Base-by-base conservation (phyloP, 192 early-diverging fungal species). In the Backusella liffmaniae region DNA sequence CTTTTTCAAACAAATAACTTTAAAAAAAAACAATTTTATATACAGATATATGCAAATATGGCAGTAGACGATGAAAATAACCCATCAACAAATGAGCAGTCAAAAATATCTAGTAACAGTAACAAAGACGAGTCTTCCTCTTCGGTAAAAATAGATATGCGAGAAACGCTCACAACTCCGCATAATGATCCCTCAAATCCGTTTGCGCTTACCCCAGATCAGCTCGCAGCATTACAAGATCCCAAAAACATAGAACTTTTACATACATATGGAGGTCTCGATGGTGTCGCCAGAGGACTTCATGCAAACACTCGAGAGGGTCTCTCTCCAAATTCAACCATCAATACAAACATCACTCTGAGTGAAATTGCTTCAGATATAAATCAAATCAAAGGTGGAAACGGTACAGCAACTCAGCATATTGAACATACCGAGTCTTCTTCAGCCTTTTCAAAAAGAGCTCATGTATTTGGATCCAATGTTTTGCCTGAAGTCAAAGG, bases 401-500 rank as follows among this genome's bases (percentile, higher is more conserved):
- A n/a, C 29, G 18, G 37, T 7, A 37, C 66, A 34, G 62, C 42
- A 3, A 62, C 35, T 10, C 13, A 23, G 15, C 35, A 32, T 39
- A 37, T 30, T 15, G 59, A 65, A 5, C 35, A 70, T 5, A 7
- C 13, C 15, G 23, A n/a, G 39, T 9, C 49, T 51, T 32, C 42
- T 32, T 29, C 21, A 3, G 4, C 26, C 71, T 32, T 89, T 90
- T 73, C 75, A 4, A 87, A 91, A 34, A 84, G 94, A 29, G 80
- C 84, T 37, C 77, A 77, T 21, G 78, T 78, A 62, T 96, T 90
- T 78, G 94, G 94, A 42, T 76, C 77, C 46, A 96, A 96, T 76
- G 78, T 92, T 18, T 77, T 96, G 44, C 92, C 94, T 1, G 84
- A 86, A 34, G 82, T 87, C 21, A 90, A 93, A 83, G 76, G 87